Evolutionary conservation across 1,284 basidiomycete species (phyloP), one percentile per base, ranked within the genome.

Genomic region (Tranzscheliella williamsii): DNA sequence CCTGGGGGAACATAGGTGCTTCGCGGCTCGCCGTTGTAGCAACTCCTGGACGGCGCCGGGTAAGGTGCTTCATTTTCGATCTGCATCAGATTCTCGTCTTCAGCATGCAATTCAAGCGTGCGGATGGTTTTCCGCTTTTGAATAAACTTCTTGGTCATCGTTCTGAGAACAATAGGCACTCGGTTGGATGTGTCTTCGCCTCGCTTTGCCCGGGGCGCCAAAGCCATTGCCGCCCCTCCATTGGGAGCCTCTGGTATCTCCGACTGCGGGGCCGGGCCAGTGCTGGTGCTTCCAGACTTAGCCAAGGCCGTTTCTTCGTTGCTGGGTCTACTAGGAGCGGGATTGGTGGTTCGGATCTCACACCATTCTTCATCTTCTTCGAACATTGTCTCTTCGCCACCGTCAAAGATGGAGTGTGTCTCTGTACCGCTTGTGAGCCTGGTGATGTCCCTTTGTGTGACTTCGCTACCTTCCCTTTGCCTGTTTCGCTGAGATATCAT

Each of bases 61-160:
- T n/a, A n/a, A n/a, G n/a, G n/a, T n/a, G n/a, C n/a, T n/a, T n/a
- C n/a, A n/a, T 13, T 27, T 33, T 8, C 24, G 32, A 13, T 9
- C 35, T 6, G 29, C 4, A 4, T 26, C 8, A 8, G 8, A n/a
- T 42, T 9, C 22, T 54, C 44, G 1, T 21, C 40, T 30, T 53
- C 63, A 42, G 39, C 41, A 34, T 40, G 55, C 4, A 79, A 33
- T 7, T 78, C 52, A 16, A 71, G 46, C 20, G 43, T 67, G 1
- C 78, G 72, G 9, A 81, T 52, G 0, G 77, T 79, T 16, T 78
- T 71, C 33, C 74, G 80, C 31, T 78, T 78, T 45, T 80, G 77
- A 6, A 80, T 70, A 2, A 82, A 67, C 68, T 79, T 79, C 49
- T 78, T 76, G 6, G 80, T 82, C 71, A 81, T 80, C 2, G 79